Base-by-base conservation (phyloP, 495 filamentous ascomycete genomes). In the Letharia columbiana region DNA sequence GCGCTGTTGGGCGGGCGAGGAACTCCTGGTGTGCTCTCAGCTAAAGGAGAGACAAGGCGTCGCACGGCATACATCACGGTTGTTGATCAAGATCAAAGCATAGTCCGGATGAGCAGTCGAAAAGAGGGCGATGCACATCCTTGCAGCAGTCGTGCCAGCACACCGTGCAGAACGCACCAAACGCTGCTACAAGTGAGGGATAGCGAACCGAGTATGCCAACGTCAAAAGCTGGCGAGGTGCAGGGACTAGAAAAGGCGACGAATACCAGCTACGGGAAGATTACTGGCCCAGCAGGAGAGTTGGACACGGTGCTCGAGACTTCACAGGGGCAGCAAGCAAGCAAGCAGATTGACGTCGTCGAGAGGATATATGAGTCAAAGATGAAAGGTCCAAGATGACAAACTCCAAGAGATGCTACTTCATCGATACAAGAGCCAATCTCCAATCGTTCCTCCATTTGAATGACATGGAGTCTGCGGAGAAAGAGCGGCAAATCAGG, bases 61-160 rank as follows among this genome's bases (percentile, higher is more conserved):
- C 28, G 28, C 61, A 33, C 61, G 56, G 66, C 75, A 69, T 79
- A 88, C 92, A 86, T 99, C 94, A 73, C 94, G 84, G 74, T 99
- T 99, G 78, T 91, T 88, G 74, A 97, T 80, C 60, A 96, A 80
- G 71, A 99, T 91, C 61, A 98, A 80, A 17, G 92, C 84, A 77
- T 97, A 99, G 61, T 84, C 77, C 12, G 95, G 95, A 74, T 99
- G 94, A 42, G 89, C 84, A 6, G 92, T 97, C 47, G 95, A 92
- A 57, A 96, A 74, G 40, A 98, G 80, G 57, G 88, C 89, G 76
- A 98, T 98, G 75, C 95, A 98, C 94, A 98, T 98, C 37, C 44
- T 82, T 69, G 33, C 13, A 42, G 45, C 15, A 23, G 41, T 64
- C 58, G 56, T 62, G 65, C 41, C 41, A 20, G 39, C 28, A 28